Conservation (phyloP, 805 yeast genomes). For the Hanseniaspora thailandica region DNA sequence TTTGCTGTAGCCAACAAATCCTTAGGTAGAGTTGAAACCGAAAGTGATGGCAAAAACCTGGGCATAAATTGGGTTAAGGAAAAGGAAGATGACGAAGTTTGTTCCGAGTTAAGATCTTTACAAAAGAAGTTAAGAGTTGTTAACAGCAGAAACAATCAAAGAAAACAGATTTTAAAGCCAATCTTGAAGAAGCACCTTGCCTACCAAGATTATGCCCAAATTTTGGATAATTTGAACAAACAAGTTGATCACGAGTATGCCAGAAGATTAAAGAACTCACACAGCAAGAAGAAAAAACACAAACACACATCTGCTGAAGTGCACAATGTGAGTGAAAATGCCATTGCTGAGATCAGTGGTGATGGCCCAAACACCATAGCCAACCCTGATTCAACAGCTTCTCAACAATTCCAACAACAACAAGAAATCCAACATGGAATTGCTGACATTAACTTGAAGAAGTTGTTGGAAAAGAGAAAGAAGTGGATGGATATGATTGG, state of each 20-base stretch:
- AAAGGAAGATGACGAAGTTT: slow-evolving; percentile 87
- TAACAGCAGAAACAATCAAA: slow-evolving; percentile 49
- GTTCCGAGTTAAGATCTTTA: slow-evolving; percentile 64
- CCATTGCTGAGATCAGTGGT: slow-evolving; percentile 19
- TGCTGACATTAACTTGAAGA: slow-evolving; percentile 64
- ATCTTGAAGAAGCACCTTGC: slow-evolving; percentile 78
- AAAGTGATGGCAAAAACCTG: slow-evolving; percentile 18
- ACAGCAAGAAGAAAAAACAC: slow-evolving; percentile 32
- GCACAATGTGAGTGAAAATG: background rate
- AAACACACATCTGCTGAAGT: slow-evolving; percentile 18
- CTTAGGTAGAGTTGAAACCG: slow-evolving; percentile 19
- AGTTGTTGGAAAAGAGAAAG: slow-evolving; percentile 69
- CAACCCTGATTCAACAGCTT: background rate
- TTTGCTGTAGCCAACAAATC: slow-evolving; percentile 39
- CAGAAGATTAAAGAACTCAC: slow-evolving; percentile 67
- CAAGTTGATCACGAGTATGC: slow-evolving; percentile 92
- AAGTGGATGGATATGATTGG: slow-evolving; percentile 90
- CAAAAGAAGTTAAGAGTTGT: slow-evolving; percentile 58
- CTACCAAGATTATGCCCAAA: slow-evolving; percentile 85
- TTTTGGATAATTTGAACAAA: slow-evolving; percentile 85
- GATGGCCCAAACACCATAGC: background rate
- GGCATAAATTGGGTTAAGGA: slow-evolving; percentile 56
- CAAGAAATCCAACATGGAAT: slow-evolving; percentile 50
- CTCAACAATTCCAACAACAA: slow-evolving; percentile 12
- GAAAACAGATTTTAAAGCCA: slow-evolving; percentile 58